Percentiles rank a stretch among this genome's conserved stretches.
These are phyloP conservation scores for Bipolaris gigantea DNA, from an alignment of 2,329 filamentous ascomycete species.

Conservation along the genomic window DNA sequence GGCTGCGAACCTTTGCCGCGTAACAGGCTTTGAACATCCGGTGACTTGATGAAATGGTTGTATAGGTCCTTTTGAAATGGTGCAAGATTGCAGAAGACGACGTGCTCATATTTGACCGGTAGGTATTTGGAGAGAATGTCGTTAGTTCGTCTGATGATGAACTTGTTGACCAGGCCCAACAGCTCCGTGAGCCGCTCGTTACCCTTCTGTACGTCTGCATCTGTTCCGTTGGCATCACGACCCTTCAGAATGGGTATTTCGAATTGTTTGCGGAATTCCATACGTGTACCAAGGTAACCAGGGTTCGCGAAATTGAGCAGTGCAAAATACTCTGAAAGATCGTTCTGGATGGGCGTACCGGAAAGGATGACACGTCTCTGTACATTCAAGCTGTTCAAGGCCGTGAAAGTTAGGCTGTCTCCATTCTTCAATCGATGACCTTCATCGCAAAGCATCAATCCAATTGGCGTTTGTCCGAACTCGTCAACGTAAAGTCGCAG, in stretches of 20 bases:
- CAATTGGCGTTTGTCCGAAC: constrained; percentile 86
- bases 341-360: constrained; percentile 96
- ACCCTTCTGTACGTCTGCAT: constrained; percentile 78
- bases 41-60: constrained; percentile 95
- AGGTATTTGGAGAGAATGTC: constrained; percentile 97
- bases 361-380: constrained; percentile 90
- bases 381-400: constrained; percentile 87
- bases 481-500: constrained; percentile 88
- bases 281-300: constrained; percentile 81
- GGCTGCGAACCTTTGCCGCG: constrained; percentile 94
- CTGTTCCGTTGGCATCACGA: constrained; percentile 85
- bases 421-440: constrained; percentile 96
- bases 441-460: constrained; percentile 91
- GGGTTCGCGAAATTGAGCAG: constrained; percentile 97
- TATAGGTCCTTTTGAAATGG: constrained; percentile 92
- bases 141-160: constrained; percentile 96
- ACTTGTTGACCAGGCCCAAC: constrained; percentile 87
- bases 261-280: constrained; percentile 91
- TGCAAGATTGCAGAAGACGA: constrained; percentile 94
- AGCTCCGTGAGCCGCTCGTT: constrained; percentile 82
- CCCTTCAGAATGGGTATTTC: constrained; percentile 91
- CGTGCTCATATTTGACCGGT: constrained; percentile 97
- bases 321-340: constrained; percentile 96
- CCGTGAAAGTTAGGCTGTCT: constrained; percentile 92
- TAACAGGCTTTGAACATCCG: constrained; percentile 88